Evolutionary conservation across 2,329 filamentous ascomycete species (phyloP), one percentile per base, ranked within the genome.

Genomic region (Thielaviopsis punctulata): DNA sequence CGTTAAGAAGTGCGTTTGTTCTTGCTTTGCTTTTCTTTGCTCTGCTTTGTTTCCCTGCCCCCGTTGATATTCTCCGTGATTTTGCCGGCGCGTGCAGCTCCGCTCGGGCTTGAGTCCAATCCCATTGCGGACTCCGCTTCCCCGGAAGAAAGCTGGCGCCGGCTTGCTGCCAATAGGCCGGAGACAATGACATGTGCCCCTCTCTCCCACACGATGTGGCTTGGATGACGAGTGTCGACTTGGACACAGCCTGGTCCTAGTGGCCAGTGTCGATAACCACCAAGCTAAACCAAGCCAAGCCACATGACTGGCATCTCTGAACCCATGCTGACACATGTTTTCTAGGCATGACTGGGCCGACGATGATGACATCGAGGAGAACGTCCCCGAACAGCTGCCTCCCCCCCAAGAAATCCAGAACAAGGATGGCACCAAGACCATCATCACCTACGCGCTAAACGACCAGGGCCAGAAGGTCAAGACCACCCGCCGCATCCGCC

Each of bases 401-500:
- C 77, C 85, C 60, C 81, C 86, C 60, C 84, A 92, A 71, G 85
- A 90, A 61, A 90, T 87, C 66, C 84, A 83, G 66, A 96, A 98
- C 80, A 95, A 95, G 73, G 92, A 98, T 68, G 92, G 93, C 66
- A 95, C 87, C 62, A 95, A 95, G 72, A 98, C 93, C 46, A 84
- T 92, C 61, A 82, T 95, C 64, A 86, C 85, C 57, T 94, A 86
- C 73, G 79, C 81, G 62, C 80, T 87, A 72, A 90, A 95, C 72
- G 92, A 98, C 60, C 79, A 90, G 57, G 86, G 86, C 69, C 89
- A 93, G 68, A 94, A 94, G 69, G 85, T 96, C 64, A 96, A 96
- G 77, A 92, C 88, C 57, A 96, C 89, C 56, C 89, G 92, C 66
- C 86, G 89, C 62, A 90, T 96, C 72, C 87, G 89, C 66, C 86